Evolutionary conservation across 345 rosid species (phyloP), one percentile per base, ranked within the genome.

Genomic region (Eucalyptus regnans): DNA sequence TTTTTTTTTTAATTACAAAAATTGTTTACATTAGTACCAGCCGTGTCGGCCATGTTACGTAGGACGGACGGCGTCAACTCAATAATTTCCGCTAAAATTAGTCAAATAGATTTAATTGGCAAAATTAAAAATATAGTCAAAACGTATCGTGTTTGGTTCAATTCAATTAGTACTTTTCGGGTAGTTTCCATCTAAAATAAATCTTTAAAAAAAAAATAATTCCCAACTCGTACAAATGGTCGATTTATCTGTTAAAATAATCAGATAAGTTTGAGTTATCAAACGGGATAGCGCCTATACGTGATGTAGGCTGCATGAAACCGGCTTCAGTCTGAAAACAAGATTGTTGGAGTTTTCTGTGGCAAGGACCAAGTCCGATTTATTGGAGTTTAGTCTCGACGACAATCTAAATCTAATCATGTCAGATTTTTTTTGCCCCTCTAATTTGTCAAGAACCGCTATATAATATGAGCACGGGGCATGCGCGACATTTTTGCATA

Each of bases 11-110:
- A 20, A 54, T 22, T 9, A 56, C 0, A 22, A 56, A 22, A 54
- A 22, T 8, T 22, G 0, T 54, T 15, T 9, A 54, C 11, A 0
- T 54, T 1, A 54, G 10, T 1, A 20, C 0, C 3, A 0, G 2
- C 1, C 2, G 0, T 9, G 27, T 10, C 3, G 9, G 12, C 12
- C 9, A 18, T 52, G 7, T 52, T 52, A 52, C 2, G 9, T 52
- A 18, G 4, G 9, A 44, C 0, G 1, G 23, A 8, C 4, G 23
- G 23, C 9, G 2, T 52, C 58, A 9, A 52, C 58, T 18, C 58
- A 52, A 52, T 22, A 20, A 52, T 20, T 8, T 56, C 3, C 0
- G 3, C 12, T 56, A 56, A 56, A 56, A 56, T 56, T 4, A 23
- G 13, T 12, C 5, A 1, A 23, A 9, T 56, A 23, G 6, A 23